Base-by-base conservation (phyloP, 2,329 filamentous ascomycete genomes). In the Chalaropsis ovoidea region DNA sequence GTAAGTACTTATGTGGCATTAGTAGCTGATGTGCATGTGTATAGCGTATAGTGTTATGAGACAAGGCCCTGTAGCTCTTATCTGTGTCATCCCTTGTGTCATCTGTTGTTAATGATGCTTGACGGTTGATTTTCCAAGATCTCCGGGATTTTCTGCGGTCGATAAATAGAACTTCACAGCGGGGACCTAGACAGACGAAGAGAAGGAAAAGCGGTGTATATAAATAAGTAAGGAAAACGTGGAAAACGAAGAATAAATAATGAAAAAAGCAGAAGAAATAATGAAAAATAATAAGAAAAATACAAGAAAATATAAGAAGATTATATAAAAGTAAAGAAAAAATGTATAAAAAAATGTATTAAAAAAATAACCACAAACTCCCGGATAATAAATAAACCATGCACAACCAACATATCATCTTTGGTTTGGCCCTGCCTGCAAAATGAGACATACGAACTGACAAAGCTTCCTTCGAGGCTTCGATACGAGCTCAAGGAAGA, bases 401-500 rank as follows among this genome's bases (percentile, higher is more conserved):
- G n/a, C n/a, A n/a, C n/a, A n/a, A n/a, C n/a, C n/a, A n/a, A n/a
- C n/a, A n/a, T n/a, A n/a, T n/a, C n/a, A n/a, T n/a, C n/a, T n/a
- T n/a, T n/a, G n/a, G n/a, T 10, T n/a, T 13, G 35, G 35, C 35
- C 35, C 8, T 39, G 35, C 4, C 31, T 31, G n/a, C 2, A 47
- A 11, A 47, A 47, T 47, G 43, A 47, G 3, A 47, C 15, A 47
- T 47, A 47, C 43, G 43, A 47, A 47, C 43, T 19, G 3, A n/a
- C n/a, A n/a, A 19, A 47, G 27, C 54, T 58, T 58, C 54, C 54
- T 39, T 39, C 54, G 8, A 58, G 17, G 27, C 54, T 58, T 58
- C 54, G 27, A 58, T 58, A 58, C 54, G 54, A 58, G 54, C 27
- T 11, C 54, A 39, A 58, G 6, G 54, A 58, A n/a, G 10, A 58